These are phyloP conservation scores for Cutaneotrichosporon spelunceum DNA, from an alignment of 1,284 basidiomycete species.

Conservation along the genomic window DNA sequence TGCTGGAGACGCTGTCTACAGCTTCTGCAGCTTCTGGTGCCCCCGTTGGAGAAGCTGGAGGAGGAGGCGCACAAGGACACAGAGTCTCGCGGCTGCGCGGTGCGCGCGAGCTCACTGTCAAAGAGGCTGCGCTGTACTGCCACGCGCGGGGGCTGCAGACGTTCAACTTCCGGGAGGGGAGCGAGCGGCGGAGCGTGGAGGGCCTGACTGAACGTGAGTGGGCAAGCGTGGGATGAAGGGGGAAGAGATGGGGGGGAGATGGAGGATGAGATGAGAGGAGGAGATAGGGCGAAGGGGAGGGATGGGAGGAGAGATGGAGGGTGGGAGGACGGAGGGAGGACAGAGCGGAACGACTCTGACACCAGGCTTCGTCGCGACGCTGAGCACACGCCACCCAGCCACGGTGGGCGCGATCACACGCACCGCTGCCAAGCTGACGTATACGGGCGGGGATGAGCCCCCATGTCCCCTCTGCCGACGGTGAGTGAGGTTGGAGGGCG, in stretches of 20 bases:
- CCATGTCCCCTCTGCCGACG: slow-evolving; percentile 68
- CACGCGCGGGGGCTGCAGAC: slow-evolving; percentile 50
- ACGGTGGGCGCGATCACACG: slow-evolving; percentile 82
- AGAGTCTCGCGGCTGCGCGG: slow-evolving; percentile 65
- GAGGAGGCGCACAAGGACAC: not conserved
- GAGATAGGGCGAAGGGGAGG: too few species aligned
- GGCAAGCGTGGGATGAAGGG: not conserved
- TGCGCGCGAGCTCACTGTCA: slow-evolving; percentile 70
- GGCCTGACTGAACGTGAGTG: slow-evolving; percentile 69
- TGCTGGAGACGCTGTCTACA: too few species aligned
- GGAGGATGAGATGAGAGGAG: too few species aligned
- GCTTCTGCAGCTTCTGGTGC: too few species aligned
- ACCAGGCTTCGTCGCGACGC: slow-evolving; percentile 72
- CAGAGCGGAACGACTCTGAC: too few species aligned
- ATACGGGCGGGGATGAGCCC: slow-evolving; percentile 55
- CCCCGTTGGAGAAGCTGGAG: too few species aligned
- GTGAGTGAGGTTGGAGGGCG: too few species aligned
- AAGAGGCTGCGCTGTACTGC: slow-evolving; percentile 60
- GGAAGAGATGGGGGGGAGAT: too few species aligned
- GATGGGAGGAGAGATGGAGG: too few species aligned
- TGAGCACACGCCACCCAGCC: slow-evolving; percentile 79
- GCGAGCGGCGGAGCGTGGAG: slow-evolving; percentile 59
- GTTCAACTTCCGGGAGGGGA: slow-evolving; percentile 70
- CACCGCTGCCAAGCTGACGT: slow-evolving; percentile 75
- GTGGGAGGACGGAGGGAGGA: too few species aligned